Evolutionary conservation across 2,329 filamentous ascomycete genomes (phyloP).

Genomic region (Clarireedia monteithiana): DNA sequence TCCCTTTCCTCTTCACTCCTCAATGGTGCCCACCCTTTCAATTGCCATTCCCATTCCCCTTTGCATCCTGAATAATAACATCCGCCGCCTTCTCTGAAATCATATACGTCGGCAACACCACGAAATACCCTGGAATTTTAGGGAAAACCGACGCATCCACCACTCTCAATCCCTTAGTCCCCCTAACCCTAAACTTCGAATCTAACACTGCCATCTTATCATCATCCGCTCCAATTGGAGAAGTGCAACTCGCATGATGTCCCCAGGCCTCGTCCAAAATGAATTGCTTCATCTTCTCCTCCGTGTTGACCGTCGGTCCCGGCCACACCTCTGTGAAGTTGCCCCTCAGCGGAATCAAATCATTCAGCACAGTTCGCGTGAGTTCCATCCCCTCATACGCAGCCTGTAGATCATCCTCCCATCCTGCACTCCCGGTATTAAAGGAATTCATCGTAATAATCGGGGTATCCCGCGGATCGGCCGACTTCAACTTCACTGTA

Average conservation of each 20-base stretch:
- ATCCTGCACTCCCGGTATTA: conserved; percentile 15
- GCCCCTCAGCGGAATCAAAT: conserved; percentile 32
- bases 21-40: no score
- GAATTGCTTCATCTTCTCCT: conserved; percentile 36
- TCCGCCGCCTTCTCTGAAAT: conserved; percentile 47
- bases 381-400: conserved; percentile 12
- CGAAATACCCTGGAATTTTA: conserved; percentile 42
- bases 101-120: conserved; percentile 45
- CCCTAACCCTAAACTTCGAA: conserved; percentile 29
- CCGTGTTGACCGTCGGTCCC: conserved; percentile 30
- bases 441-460: conserved; percentile 56
- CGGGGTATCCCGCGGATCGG: conserved; percentile 56
- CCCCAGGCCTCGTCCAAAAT: conserved; percentile 44
- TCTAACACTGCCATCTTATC: conserved; percentile 38
- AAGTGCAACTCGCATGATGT: conserved; percentile 48
- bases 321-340: conserved; percentile 36
- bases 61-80: conserved; percentile 8
- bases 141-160: conserved; percentile 54
- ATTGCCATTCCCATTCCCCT: not conserved
- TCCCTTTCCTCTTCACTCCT: no score
- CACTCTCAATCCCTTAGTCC: conserved; percentile 39
- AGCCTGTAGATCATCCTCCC: conserved; percentile 14
- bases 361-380: conserved; percentile 31
- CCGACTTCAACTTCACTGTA: conserved; percentile 50
- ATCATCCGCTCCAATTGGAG: conserved; percentile 43